Percentiles rank a stretch among this genome's conserved stretches.
Evolutionary conservation across 192 early-diverging fungal genomes (phyloP).

Genomic region (Thoreauomyces humboldtii): DNA sequence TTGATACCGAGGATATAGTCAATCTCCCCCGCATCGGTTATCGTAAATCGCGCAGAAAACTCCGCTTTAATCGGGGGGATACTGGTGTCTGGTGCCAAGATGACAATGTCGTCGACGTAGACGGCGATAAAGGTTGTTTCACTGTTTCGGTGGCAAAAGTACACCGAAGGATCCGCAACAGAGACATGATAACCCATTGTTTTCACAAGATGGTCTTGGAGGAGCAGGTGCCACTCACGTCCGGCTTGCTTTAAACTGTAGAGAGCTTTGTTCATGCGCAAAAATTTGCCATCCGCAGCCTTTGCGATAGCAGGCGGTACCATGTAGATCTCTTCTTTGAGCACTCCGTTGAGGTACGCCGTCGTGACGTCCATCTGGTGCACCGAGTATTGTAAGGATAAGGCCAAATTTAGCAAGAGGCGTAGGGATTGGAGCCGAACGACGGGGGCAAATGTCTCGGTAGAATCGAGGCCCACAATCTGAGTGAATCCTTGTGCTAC

Average conservation of each 20-base stretch:
- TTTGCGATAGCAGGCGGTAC: constrained; percentile 17
- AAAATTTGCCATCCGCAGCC: neutral
- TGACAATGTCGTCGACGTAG: too few relatives aligned
- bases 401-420: neutral
- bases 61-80: too few relatives aligned
- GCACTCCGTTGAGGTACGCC: constrained; percentile 26
- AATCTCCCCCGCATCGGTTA: too few relatives aligned
- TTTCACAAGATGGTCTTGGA: constrained; percentile 9
- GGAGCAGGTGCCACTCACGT: constrained; percentile 20
- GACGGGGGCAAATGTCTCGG: constrained; percentile 26
- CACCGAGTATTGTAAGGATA: too few relatives aligned
- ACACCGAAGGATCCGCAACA: too few relatives aligned
- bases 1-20: too few relatives aligned
- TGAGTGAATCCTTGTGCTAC: constrained; percentile 35
- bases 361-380: constrained; percentile 22
- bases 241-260: constrained; percentile 32
- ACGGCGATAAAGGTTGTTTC: too few relatives aligned
- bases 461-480: constrained; percentile 15
- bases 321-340: constrained; percentile 31
- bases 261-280: neutral
- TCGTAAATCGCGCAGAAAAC: too few relatives aligned
- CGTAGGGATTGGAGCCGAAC: neutral
- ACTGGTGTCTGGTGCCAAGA: too few relatives aligned
- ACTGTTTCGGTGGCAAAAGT: too few relatives aligned
- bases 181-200: too few relatives aligned